These are phyloP conservation scores for Barbarea vulgaris DNA, from an alignment of 345 rosid genomes.

Conservation along the genomic window DNA sequence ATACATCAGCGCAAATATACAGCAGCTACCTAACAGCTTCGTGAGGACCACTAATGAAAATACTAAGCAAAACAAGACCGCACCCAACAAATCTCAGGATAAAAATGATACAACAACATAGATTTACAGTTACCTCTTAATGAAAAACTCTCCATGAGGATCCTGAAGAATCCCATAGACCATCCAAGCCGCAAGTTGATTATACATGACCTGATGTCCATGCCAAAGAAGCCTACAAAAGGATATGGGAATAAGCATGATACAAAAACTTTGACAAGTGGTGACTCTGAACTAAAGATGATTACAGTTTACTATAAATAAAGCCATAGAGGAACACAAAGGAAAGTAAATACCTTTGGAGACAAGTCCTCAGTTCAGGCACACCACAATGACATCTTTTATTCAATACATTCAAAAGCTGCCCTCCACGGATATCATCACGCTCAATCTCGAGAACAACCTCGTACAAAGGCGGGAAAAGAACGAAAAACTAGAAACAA, in stretches of 20 bases:
- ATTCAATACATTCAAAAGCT: conserved; percentile 82
- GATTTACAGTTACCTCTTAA: conserved; percentile 58
- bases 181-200: conserved; percentile 96
- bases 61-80: not conserved
- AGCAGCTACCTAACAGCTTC: not conserved
- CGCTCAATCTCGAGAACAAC: conserved; percentile 90
- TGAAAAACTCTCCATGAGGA: conserved; percentile 88
- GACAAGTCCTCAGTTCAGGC: conserved; percentile 91
- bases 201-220: conserved; percentile 93
- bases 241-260: conserved; percentile 7
- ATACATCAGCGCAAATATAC: not conserved
- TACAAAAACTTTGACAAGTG: not conserved
- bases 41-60: not conserved
- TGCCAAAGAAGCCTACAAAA: conserved; percentile 92
- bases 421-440: conserved; percentile 87
- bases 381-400: conserved; percentile 95
- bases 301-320: not conserved
- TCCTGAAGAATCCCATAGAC: conserved; percentile 97
- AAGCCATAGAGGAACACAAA: conserved; percentile 5
- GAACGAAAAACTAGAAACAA: conserved; percentile 70
- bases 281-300: not conserved
- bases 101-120: not conserved
- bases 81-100: not conserved
- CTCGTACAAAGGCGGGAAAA: conserved; percentile 87
- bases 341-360: conserved; percentile 65